A percentile compares a stretch with the other conserved stretches of the same genome.
Conservation (phyloP, 768 basidiomycete species). For the Pisolithus marmoratus region DNA sequence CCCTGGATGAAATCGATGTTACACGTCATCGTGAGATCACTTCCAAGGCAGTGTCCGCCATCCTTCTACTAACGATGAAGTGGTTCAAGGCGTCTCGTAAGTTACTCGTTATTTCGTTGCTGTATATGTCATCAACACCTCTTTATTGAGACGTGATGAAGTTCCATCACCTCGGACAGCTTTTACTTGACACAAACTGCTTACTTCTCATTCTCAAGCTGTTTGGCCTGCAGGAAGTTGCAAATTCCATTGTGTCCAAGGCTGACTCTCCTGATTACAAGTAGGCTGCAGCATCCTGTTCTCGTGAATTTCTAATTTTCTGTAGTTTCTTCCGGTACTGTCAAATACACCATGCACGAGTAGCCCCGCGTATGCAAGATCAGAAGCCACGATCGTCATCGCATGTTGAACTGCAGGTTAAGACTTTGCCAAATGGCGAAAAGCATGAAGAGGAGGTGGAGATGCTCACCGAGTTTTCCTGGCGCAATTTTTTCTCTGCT, state of each 20-base stretch:
- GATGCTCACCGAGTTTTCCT: slow-evolving; percentile 89
- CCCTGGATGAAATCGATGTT: slow-evolving; percentile 88
- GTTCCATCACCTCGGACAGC: slow-evolving; percentile 95
- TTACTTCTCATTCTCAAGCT: slow-evolving; percentile 91
- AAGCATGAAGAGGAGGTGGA: slow-evolving; percentile 85
- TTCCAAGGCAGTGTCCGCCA: slow-evolving; percentile 94
- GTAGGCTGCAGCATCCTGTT: slow-evolving; percentile 34
- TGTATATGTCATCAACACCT: not conserved
- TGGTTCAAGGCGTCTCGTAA: slow-evolving; percentile 99
- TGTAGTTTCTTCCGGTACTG: slow-evolving; percentile 95
- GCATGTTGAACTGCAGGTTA: slow-evolving; percentile 52
- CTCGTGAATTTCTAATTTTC: slow-evolving; percentile 4
- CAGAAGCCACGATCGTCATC: slow-evolving; percentile 55
- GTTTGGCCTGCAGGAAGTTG: slow-evolving; percentile 95
- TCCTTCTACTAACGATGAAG: slow-evolving; percentile 82
- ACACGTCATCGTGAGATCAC: slow-evolving; percentile 95
- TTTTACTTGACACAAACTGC: slow-evolving; percentile 92
- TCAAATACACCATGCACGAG: slow-evolving; percentile 66
- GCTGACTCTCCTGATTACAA: slow-evolving; percentile 86
- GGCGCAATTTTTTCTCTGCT: slow-evolving; percentile 95
- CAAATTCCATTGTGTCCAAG: slow-evolving; percentile 76
- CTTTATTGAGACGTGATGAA: slow-evolving; percentile 85
- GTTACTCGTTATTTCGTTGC: slow-evolving; percentile 25
- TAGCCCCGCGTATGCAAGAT: slow-evolving; percentile 58
- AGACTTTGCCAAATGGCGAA: slow-evolving; percentile 64